These are phyloP conservation scores for Halophytophthora polymorphica DNA, from an alignment of 352 stramenopile species.

Conservation along the genomic window DNA sequence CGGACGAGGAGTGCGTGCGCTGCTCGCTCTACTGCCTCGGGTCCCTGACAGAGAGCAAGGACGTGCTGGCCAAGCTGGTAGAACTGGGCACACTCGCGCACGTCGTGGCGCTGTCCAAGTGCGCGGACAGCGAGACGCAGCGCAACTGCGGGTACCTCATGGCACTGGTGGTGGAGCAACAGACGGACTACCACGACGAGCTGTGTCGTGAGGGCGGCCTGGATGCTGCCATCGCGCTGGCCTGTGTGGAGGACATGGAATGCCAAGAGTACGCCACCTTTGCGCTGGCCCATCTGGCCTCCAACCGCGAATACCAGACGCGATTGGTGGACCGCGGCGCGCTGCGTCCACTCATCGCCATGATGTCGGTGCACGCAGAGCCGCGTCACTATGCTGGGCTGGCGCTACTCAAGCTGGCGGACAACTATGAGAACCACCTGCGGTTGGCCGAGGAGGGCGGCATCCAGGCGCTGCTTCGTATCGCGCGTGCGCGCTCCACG, in stretches of 20 bases:
- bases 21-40: conserved; percentile 92
- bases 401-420: conserved; percentile 95
- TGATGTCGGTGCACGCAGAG: conserved; percentile 94
- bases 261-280: conserved; percentile 96
- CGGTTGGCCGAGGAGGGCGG: conserved; percentile 94
- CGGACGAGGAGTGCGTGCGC: conserved; percentile 89
- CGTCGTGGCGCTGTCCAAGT: conserved; percentile 72
- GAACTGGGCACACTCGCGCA: conserved; percentile 84
- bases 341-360: conserved; percentile 92
- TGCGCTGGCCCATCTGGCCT: conserved; percentile 92
- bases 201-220: conserved; percentile 86
- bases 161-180: conserved; percentile 86
- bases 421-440: conserved; percentile 98
- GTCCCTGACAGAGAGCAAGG: conserved; percentile 89
- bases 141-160: conserved; percentile 93
- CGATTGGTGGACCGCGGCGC: conserved; percentile 89
- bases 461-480: conserved; percentile 92
- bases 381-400: conserved; percentile 94
- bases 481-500: conserved; percentile 87
- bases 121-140: conserved; percentile 91
- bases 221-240: conserved; percentile 87
- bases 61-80: conserved; percentile 90
- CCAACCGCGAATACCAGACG: conserved; percentile 93
- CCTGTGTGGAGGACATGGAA: conserved; percentile 93
- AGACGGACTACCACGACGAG: conserved; percentile 91